Base-by-base conservation (phyloP, 768 basidiomycete species). In the Leccinum subgranulosum region DNA sequence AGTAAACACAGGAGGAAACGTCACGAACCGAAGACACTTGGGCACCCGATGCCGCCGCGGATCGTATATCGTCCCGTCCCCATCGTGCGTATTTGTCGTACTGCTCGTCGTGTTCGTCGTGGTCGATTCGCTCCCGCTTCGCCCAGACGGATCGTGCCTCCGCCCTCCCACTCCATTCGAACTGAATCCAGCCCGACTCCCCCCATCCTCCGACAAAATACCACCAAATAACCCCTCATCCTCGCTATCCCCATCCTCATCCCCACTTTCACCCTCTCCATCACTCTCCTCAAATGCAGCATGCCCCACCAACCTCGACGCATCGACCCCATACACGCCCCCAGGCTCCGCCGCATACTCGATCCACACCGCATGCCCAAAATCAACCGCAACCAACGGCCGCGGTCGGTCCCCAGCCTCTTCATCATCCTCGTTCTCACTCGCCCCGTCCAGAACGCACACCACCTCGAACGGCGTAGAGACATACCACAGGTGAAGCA, bases 291-390 rank as follows among this genome's bases (percentile, higher is more conserved):
- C 64, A 60, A 53, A 58, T 8, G 58, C 29, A 6, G 55, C 69
- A 14, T 71, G 66, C n/a, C 71, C 71, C 1, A 64, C 57, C 6
- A 72, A 60, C 12, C 69, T 64, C 19, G 70, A 71, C 6, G 66
- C 64, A 39, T 71, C 70, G 21, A 66, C 70, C 11, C 66, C 68
- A 50, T 62, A 68, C 14, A 68, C 63, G 1, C 70, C 66, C 11
- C 69, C 69, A 0, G 69, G 51, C 56, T 73, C 62, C 72, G 76
- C 61, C 61, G 66, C 60, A 64, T 84, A 83, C 65, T 90, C 87
- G 49, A 94, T 83, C 83, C 91, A 89, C 34, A 91, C 87, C 17
- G 92, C 88, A 64, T 93, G 91, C 43, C 90, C 90, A 74, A 94
- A 95, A 67, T 94, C 85, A 7, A 94, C 87, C 0, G 88, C 88